Conservation (phyloP, 305 asterid species). For the Fraxinus velutina region DNA sequence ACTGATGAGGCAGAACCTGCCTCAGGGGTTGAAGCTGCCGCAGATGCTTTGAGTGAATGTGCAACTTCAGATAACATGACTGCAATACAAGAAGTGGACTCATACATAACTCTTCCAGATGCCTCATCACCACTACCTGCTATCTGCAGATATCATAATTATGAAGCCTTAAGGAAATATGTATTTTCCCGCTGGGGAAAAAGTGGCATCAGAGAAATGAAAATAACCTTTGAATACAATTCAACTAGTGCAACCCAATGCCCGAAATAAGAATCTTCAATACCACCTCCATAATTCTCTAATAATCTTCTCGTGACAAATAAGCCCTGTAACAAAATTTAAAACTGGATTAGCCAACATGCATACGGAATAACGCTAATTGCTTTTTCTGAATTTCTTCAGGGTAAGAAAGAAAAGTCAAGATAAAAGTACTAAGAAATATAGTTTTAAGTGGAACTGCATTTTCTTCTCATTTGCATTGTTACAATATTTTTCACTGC, state of each 20-base stretch:
- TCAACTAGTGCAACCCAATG: slow-evolving; percentile 74
- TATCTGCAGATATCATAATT: slow-evolving; percentile 49
- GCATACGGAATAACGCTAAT: slow-evolving; percentile 20
- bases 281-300: slow-evolving; percentile 56
- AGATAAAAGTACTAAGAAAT: slow-evolving; percentile 13
- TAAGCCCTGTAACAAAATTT: slow-evolving; percentile 63
- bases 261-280: slow-evolving; percentile 52
- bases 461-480: slow-evolving; percentile 7
- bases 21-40: slow-evolving; percentile 46
- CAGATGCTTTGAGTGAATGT: slow-evolving; percentile 64
- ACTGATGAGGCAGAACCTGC: slow-evolving; percentile 40
- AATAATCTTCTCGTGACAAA: slow-evolving; percentile 65
- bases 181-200: slow-evolving; percentile 16
- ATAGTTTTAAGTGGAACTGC: slow-evolving; percentile 4
- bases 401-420: slow-evolving; percentile 12
- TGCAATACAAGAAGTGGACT: slow-evolving; percentile 80
- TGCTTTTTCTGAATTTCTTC: slow-evolving; percentile 22
- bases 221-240: slow-evolving; percentile 74
- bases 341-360: slow-evolving; percentile 21
- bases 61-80: slow-evolving; percentile 70
- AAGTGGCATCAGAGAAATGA: slow-evolving; percentile 20
- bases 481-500: slow-evolving; percentile 10
- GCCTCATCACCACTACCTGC: slow-evolving; percentile 57
- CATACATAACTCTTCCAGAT: slow-evolving; percentile 73
- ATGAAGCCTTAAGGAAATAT: slow-evolving; percentile 26